phyloP scores from a whole-genome alignment of 805 yeast species.

The Teunomyces pallodes region DNA sequence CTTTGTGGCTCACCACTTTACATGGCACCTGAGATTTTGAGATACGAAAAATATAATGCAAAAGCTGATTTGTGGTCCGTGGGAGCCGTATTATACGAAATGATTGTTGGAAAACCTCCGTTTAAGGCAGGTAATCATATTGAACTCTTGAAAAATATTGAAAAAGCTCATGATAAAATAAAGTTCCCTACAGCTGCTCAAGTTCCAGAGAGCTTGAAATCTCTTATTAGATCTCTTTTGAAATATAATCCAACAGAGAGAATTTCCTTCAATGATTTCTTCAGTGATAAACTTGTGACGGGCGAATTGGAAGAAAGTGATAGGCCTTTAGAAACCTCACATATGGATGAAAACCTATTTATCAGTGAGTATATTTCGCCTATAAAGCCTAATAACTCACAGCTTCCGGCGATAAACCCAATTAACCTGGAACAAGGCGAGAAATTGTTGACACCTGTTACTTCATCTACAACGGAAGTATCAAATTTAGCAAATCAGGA shows the following conservation, averaged over 20 bases:
- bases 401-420: slow-evolving; percentile 14
- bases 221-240: slow-evolving; percentile 70
- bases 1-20: slow-evolving; percentile 96
- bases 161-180: slow-evolving; percentile 74
- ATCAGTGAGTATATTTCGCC: slow-evolving; percentile 76
- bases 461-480: background rate
- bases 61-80: slow-evolving; percentile 98
- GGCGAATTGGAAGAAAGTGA: slow-evolving; percentile 51
- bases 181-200: slow-evolving; percentile 69
- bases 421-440: slow-evolving; percentile 3
- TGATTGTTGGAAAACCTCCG: slow-evolving; percentile 96
- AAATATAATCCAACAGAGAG: slow-evolving; percentile 85
- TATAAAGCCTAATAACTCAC: slow-evolving; percentile 14
- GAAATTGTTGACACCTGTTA: background rate
- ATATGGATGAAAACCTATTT: slow-evolving; percentile 74
- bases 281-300: slow-evolving; percentile 64
- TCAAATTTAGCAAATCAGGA: background rate
- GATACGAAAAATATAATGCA: slow-evolving; percentile 94
- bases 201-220: slow-evolving; percentile 62
- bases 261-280: slow-evolving; percentile 85
- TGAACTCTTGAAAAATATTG: slow-evolving; percentile 83
- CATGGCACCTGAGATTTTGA: slow-evolving; percentile 97
- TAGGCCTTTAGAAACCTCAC: slow-evolving; percentile 62
- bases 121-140: slow-evolving; percentile 92
- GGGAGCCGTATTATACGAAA: slow-evolving; percentile 93